phyloP scores from a whole-genome alignment of 805 yeast genomes.

The Metschnikowia lunata region DNA sequence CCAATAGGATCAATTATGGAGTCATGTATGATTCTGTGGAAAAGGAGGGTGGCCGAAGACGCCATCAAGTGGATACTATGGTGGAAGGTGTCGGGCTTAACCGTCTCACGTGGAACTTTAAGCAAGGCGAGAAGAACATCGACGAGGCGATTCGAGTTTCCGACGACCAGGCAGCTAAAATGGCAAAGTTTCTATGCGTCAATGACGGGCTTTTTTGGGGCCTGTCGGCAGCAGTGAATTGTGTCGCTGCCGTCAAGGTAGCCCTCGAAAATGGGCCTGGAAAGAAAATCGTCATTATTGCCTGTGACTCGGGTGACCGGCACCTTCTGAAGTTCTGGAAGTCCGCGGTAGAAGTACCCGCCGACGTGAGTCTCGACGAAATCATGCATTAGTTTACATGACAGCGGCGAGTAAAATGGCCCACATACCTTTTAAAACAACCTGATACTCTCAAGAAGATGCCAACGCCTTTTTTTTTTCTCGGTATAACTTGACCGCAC shows the following conservation, averaged over 20 bases:
- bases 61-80: slow-evolving; percentile 94
- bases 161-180: slow-evolving; percentile 75
- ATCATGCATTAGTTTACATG: slow-evolving; percentile 12
- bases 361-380: slow-evolving; percentile 35
- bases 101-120: slow-evolving; percentile 77
- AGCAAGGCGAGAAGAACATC: slow-evolving; percentile 61
- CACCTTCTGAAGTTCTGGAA: slow-evolving; percentile 94
- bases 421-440: no score
- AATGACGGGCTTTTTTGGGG: slow-evolving; percentile 92
- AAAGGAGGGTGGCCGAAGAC: slow-evolving; percentile 85
- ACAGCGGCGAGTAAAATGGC: no score
- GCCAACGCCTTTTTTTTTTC: slow-evolving; percentile 24
- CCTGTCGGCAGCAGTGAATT: slow-evolving; percentile 88
- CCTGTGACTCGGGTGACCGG: slow-evolving; percentile 90
- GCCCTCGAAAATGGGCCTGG: slow-evolving; percentile 49
- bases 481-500: slow-evolving; percentile 36
- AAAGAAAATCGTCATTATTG: slow-evolving; percentile 70
- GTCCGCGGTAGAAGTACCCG: slow-evolving; percentile 40
- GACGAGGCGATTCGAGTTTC: slow-evolving; percentile 78
- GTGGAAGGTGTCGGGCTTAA: slow-evolving; percentile 94
- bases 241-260: slow-evolving; percentile 76
- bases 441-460: neutral
- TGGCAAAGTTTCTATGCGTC: slow-evolving; percentile 80
- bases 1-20: slow-evolving; percentile 77
- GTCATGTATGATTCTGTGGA: slow-evolving; percentile 91